Evolutionary conservation across 2,329 filamentous ascomycete genomes (phyloP), one percentile per base, ranked within the genome.

Genomic region (Aspergillus thermomutatus): DNA sequence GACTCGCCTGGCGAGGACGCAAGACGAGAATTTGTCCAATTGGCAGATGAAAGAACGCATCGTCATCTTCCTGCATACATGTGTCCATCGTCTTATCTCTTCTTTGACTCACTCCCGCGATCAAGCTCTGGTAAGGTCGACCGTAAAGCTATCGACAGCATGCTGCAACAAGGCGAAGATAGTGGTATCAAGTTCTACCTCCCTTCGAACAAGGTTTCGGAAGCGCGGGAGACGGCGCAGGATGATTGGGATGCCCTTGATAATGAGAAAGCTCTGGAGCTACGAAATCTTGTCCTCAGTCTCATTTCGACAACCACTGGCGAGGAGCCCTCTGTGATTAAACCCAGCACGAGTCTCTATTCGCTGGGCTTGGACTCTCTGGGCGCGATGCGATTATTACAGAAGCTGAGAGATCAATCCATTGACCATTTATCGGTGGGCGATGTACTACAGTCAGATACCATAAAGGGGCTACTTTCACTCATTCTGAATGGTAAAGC

Each of bases 351-450:
- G 17, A 61, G 62, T 43, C 57, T 69, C 7, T 67, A 62, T 37
- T 62, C 65, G 1, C 54, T 69, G 1, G 72, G 72, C 1, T 55
- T 75, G n/a, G 72, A 75, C 51, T 74, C 72, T 63, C 64, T 75
- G 2, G 62, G 67, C 5, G 71, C 71, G 4, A 72, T 75, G 69
- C 61, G 64, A 2, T 54, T 74, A 3, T 58, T 73, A n/a, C 71
- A 70, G 17, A 64, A 63, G 23, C 54, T 73, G 10, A 63, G 70
- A 28, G 65, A 67, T n/a, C 55, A 62, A 34, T 63, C 64, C 27
- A 50, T 72, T 50, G 34, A 62, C 57, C 54, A 64, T 2, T 46
- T 65, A 31, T 61, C 64, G 14, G 66, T 71, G 17, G 60, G 64
- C 4, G 69, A 71, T 49, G 64, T 75, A 6, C 62, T 75, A 28